Base-by-base conservation (phyloP, 495 filamentous ascomycete genomes). In the Tuber magnatum region DNA sequence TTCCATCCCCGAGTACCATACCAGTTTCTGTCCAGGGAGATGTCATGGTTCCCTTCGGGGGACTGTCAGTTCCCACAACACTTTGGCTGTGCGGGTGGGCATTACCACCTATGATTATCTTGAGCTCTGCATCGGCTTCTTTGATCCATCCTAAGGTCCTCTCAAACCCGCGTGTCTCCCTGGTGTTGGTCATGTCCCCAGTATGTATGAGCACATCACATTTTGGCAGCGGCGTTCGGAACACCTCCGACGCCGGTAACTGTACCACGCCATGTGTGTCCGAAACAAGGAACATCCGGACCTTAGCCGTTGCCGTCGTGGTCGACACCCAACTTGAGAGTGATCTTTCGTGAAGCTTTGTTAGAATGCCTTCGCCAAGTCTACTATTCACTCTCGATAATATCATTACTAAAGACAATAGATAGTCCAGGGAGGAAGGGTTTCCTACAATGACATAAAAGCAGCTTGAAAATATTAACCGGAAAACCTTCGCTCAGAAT, bases 81-180 rank as follows among this genome's bases (percentile, higher is more conserved):
- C 32, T 65, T 32, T 65, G 14, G 28, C 8, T 65, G 28, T 35
- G 8, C 32, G 12, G 28, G 56, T 6, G 5, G 56, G 28, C 51
- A 65, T 35, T n/a, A 72, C 76, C 76, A 56, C 73, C 73, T 20
- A 77, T 77, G 6, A 77, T 71, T 61, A 75, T 77, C 73, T 77
- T 77, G 22, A 75, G 69, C 46, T 77, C 76, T 32, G 76, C 73
- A 41, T 51, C 32, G 6, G 40, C 56, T 1, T 35, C 51, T 22
- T 77, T 75, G 9, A 77, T 71, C 76, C 76, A 77, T 6, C 38
- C 42, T 5, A 77, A 61, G 0, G 72, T 77, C 2, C 38, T 42
- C 32, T 75, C 39, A 28, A 71, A 75, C 71, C 74, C 76, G 24
- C 2, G 1, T 35, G 51, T 40, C 7, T 68, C 41, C 4, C 76